These are phyloP conservation scores for Gossypium sturtianum DNA, from an alignment of 345 rosid genomes.

Conservation along the genomic window DNA sequence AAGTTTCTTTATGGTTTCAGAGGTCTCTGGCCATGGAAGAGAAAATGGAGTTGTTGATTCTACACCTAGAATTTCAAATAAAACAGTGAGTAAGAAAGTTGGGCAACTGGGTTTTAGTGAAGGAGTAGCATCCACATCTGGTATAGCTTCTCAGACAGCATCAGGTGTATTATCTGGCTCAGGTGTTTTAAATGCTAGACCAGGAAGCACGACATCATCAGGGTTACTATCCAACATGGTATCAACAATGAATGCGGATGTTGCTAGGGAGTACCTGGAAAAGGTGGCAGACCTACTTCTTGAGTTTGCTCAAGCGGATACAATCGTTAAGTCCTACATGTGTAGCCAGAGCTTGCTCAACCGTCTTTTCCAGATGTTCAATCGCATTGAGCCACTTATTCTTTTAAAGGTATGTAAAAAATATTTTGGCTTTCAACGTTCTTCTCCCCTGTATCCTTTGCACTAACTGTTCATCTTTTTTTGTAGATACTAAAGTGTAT, in stretches of 20 bases:
- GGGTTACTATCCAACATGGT: slow-evolving; percentile 91
- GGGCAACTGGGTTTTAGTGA: slow-evolving; percentile 47
- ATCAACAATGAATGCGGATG: slow-evolving; percentile 82
- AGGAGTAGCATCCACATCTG: slow-evolving; percentile 71
- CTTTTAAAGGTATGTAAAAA: slow-evolving; percentile 59
- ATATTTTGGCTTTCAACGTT: slow-evolving; percentile 1
- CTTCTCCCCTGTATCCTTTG: slow-evolving; percentile 9
- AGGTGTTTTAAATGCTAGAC: slow-evolving; percentile 95
- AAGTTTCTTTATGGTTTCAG: slow-evolving; percentile 39
- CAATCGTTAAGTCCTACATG: slow-evolving; percentile 85
- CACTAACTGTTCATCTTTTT: slow-evolving; percentile 13
- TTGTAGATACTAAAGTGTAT: slow-evolving; percentile 75
- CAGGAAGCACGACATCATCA: slow-evolving; percentile 94
- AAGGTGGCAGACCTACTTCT: slow-evolving; percentile 95
- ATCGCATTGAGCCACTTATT: slow-evolving; percentile 78
- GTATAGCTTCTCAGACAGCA: slow-evolving; percentile 85
- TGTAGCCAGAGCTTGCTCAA: slow-evolving; percentile 89
- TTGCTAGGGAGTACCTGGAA: slow-evolving; percentile 91
- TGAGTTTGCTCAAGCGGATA: slow-evolving; percentile 96
- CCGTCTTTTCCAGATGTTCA: slow-evolving; percentile 94
- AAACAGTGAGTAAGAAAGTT: slow-evolving; percentile 59
- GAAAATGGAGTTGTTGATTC: slow-evolving; percentile 74
- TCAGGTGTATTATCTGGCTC: slow-evolving; percentile 97
- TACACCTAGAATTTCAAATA: slow-evolving; percentile 54
- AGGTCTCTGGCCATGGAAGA: slow-evolving; percentile 77